Evolutionary conservation across 2,329 filamentous ascomycete genomes (phyloP).

Genomic region (Cryphonectria carpinicola): DNA sequence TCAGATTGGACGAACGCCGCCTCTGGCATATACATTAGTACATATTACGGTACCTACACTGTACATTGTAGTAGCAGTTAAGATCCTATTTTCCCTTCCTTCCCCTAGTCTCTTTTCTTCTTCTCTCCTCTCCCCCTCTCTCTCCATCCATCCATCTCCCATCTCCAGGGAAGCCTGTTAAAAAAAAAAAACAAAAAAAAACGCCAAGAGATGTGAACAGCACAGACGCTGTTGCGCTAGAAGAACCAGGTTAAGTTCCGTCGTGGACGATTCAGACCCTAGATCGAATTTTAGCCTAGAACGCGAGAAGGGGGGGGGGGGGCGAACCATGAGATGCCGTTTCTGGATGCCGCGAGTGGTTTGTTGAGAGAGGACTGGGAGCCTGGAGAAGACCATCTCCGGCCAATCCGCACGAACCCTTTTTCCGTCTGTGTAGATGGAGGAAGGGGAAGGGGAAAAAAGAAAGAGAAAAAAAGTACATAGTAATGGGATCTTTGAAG

Average conservation of each 20-base stretch:
- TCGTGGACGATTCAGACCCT: constrained; percentile 2
- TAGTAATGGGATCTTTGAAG: not conserved
- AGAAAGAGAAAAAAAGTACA: not conserved
- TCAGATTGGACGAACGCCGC: constrained; percentile 25
- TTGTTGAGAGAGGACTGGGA: too few relatives aligned
- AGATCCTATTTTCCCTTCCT: not conserved
- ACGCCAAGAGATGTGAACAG: constrained; percentile 14
- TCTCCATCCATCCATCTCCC: too few relatives aligned
- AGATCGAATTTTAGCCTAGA: not conserved
- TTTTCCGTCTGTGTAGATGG: constrained; percentile 22
- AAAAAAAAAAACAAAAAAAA: not conserved
- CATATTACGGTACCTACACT: not conserved
- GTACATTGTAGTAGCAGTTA: not conserved
- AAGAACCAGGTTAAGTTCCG: not conserved
- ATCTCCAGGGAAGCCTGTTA: not conserved
- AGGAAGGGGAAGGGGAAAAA: not conserved
- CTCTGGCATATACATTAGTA: constrained; percentile 19
- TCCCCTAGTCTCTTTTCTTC: constrained; percentile 1
- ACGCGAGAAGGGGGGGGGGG: not conserved
- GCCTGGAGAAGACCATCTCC: constrained; percentile 23
- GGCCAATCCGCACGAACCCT: not conserved
- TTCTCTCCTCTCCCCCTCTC: not conserved
- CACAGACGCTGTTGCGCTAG: constrained; percentile 18
- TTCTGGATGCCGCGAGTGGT: not conserved
- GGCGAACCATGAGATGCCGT: not conserved